Evolutionary conservation across 148 eudicot species (phyloP), one percentile per base, ranked within the genome.

Genomic region (Rhododendron molle): DNA sequence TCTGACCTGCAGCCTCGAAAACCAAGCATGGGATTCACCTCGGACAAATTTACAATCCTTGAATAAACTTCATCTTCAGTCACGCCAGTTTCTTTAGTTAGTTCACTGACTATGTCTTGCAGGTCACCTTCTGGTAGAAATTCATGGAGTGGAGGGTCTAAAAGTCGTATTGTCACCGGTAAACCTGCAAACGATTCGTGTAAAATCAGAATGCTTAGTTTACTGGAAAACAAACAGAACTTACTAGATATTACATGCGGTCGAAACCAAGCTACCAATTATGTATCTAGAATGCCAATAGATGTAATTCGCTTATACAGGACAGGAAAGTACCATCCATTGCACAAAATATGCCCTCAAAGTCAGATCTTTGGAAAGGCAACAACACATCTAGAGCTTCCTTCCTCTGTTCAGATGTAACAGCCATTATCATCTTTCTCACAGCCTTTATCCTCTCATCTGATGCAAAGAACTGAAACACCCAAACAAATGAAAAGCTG

Each of bases 11-110:
- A 97, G 65, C 99, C 99, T 74, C 99, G 92, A 81, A 97, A 97
- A 83, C 99, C 99, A 88, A 97, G 95, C 99, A 97, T 97, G 85
- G 99, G 99, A 88, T 97, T 97, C 43, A 97, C 99, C 91, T 97
- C 99, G 1, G 98, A 97, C 65, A 97, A 81, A 65, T 93, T 94
- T 84, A 95, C 99, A 30, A 97, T 93, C 88, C 98, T 95, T 12
- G 93, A 81, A 79, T 92, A 93, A 77, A 97, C 94, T 84, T 97
- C 98, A 76, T 95, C 98, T 85, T 93, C 98, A 26, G 88, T 90
- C 92, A 92, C 91, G 78, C 98, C 98, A 23, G 96, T 95, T 52
- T 97, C 98, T 11, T 83, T 54, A 3, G 95, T 88, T 67, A 97
- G 89, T 86, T 93, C 96, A 76, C 88, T 79, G 10, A 97, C 98